phyloP scores from a whole-genome alignment of 352 stramenopile species.

The Phytophthora syringae region DNA sequence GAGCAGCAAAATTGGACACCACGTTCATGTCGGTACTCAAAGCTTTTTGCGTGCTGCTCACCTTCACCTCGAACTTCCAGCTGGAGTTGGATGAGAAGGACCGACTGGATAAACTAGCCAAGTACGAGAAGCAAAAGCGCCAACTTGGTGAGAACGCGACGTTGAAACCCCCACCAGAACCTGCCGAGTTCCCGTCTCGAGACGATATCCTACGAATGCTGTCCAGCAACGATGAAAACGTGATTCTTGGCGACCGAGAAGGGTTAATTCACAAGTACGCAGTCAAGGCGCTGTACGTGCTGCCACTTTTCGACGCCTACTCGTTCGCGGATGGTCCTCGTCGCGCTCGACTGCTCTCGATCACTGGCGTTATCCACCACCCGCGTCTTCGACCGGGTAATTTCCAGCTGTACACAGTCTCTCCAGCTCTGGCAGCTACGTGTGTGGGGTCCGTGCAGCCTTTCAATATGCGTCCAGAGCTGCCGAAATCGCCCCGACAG shows the following conservation, averaged over 20 bases:
- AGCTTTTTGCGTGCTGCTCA: slow-evolving; percentile 71
- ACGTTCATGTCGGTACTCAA: slow-evolving; percentile 69
- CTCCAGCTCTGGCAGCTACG: slow-evolving; percentile 63
- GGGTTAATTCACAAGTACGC: slow-evolving; percentile 80
- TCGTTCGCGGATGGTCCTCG: slow-evolving; percentile 78
- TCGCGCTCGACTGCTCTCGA: slow-evolving; percentile 55
- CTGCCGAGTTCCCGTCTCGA: slow-evolving; percentile 46
- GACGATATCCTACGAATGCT: slow-evolving; percentile 75
- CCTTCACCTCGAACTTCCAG: slow-evolving; percentile 77
- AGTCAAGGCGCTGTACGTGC: slow-evolving; percentile 79
- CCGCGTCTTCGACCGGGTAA: slow-evolving; percentile 72
- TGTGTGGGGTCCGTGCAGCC: slow-evolving; percentile 73
- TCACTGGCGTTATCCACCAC: slow-evolving; percentile 80
- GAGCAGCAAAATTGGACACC: slow-evolving; percentile 62
- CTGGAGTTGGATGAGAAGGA: slow-evolving; percentile 43
- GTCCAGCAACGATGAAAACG: slow-evolving; percentile 83
- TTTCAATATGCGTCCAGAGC: slow-evolving; percentile 75
- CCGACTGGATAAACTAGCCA: slow-evolving; percentile 16
- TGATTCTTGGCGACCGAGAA: slow-evolving; percentile 79
- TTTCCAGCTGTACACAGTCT: slow-evolving; percentile 63
- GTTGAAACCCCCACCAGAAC: slow-evolving; percentile 21
- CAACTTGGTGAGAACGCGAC: slow-evolving; percentile 20
- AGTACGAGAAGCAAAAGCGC: slow-evolving; percentile 34
- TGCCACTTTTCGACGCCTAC: slow-evolving; percentile 84
- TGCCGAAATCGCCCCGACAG: slow-evolving; percentile 69